Conservation (phyloP, 495 filamentous ascomycete species). For the Terfezia boudieri region DNA sequence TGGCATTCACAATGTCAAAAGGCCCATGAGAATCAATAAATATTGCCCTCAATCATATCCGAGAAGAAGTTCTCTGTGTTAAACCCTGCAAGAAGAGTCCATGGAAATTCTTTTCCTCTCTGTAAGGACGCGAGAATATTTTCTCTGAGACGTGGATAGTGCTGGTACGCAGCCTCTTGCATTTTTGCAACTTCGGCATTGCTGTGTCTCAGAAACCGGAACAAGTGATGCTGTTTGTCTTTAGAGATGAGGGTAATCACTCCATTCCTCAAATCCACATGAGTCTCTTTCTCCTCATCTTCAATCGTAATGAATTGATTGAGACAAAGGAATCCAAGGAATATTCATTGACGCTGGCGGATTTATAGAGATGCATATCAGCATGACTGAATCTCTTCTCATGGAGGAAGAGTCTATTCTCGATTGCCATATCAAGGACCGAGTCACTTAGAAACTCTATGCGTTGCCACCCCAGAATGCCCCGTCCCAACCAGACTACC, state of each 20-base stretch:
- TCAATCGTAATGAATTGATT: conserved; percentile 3
- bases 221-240: conserved; percentile 24
- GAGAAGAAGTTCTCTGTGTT: conserved; percentile 61
- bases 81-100: conserved; percentile 43
- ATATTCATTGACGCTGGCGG: conserved; percentile 60
- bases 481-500: background rate
- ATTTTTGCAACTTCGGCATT: conserved; percentile 23
- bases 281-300: conserved; percentile 5
- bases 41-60: conserved; percentile 68
- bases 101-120: conserved; percentile 39
- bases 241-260: conserved; percentile 5
- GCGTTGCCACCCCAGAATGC: conserved; percentile 28
- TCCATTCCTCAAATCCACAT: conserved; percentile 6
- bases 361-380: conserved; percentile 51
- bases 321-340: conserved; percentile 72
- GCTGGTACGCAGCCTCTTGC: conserved; percentile 24
- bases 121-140: conserved; percentile 29
- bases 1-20: conserved; percentile 29
- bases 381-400: conserved; percentile 30
- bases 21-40: conserved; percentile 55
- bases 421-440: conserved; percentile 58
- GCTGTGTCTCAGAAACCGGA: conserved; percentile 44
- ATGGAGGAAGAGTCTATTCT: conserved; percentile 28
- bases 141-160: conserved; percentile 29
- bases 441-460: conserved; percentile 84